Base-by-base conservation (phyloP, 2,329 filamentous ascomycete genomes). In the Cladosporium sp. region DNA sequence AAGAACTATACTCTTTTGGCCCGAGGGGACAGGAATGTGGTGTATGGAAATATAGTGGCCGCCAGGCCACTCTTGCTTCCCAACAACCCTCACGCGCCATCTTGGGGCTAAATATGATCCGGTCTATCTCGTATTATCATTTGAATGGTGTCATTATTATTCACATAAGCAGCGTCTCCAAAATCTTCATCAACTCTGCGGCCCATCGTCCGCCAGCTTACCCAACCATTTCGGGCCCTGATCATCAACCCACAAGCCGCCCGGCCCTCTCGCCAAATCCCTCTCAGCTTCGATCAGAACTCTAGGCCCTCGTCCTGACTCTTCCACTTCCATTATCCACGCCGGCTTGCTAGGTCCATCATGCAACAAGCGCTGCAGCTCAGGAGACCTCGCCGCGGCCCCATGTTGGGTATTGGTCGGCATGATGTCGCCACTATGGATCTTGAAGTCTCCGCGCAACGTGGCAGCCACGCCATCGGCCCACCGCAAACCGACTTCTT, bases 401-500 rank as follows among this genome's bases (percentile, higher is more conserved):
- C 44, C 36, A 20, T 19, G 36, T 1, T 13, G 15, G 19, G 17
- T 28, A 10, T 15, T 17, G n/a, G 28, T n/a, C 3, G 28, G 24
- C 28, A 54, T 19, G 17, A 54, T 52, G 19, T 62, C 50, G 20
- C 63, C 58, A n/a, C n/a, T n/a, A 37, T 63, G 57, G 22, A 63
- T 60, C 3, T 56, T 53, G 42, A 68, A 68, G 39, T 69, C 68
- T n/a, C 66, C 68, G 24, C 60, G 62, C 12, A 71, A 58, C 7
- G 63, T 64, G 6, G 66, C 64, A 3, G 68, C 64, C 10, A 71
- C 62, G n/a, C 68, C 68, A 25, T 65, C 58, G 6, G 67, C 68
- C 68, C 68, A 70, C 10, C 58, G 59, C 32, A 71, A 44, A 1
- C 68, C 68, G 3, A 70, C 50, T 5, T 60, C 37, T 15, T 61